A percentile compares a stretch with the other conserved stretches of the same genome.
Evolutionary conservation across 495 filamentous ascomycete genomes (phyloP).

Genomic region (Podospora anserina): DNA sequence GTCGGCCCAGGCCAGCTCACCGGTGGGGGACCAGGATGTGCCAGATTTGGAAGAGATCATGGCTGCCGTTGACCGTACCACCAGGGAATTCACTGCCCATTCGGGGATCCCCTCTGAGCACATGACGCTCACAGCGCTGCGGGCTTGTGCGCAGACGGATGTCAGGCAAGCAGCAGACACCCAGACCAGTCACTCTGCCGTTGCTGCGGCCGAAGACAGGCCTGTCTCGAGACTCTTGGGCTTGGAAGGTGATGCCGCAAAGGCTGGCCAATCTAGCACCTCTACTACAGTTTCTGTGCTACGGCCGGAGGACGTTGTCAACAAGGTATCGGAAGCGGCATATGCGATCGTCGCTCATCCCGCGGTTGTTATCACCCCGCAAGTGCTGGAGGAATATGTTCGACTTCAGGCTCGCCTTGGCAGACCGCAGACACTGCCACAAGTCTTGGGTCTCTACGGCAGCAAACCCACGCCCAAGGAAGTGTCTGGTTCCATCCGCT

Average conservation of each 20-base stretch:
- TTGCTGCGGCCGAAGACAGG: conserved; percentile 14
- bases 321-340: conserved; percentile 51
- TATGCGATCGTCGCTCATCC: conserved; percentile 69
- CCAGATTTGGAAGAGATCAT: conserved; percentile 17
- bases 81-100: conserved; percentile 30
- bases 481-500: conserved; percentile 55
- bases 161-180: conserved; percentile 18
- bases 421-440: conserved; percentile 68
- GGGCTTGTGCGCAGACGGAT: conserved; percentile 25
- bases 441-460: conserved; percentile 77
- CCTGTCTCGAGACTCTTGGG: conserved; percentile 30
- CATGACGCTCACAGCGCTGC: conserved; percentile 33
- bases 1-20: conserved; percentile 16
- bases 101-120: conserved; percentile 34
- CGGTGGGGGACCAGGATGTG: conserved; percentile 5
- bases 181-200: conserved; percentile 19
- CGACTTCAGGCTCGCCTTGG: conserved; percentile 66
- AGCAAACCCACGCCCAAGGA: conserved; percentile 72
- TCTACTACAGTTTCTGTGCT: conserved; percentile 8
- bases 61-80: conserved; percentile 32
- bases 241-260: conserved; percentile 24
- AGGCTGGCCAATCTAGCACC: conserved; percentile 14
- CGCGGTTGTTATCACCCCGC: conserved; percentile 74
- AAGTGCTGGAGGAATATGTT: conserved; percentile 66
- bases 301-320: conserved; percentile 32